These are phyloP conservation scores for Fusarium sambucinum DNA, from an alignment of 2,329 filamentous ascomycete species.

Conservation along the genomic window DNA sequence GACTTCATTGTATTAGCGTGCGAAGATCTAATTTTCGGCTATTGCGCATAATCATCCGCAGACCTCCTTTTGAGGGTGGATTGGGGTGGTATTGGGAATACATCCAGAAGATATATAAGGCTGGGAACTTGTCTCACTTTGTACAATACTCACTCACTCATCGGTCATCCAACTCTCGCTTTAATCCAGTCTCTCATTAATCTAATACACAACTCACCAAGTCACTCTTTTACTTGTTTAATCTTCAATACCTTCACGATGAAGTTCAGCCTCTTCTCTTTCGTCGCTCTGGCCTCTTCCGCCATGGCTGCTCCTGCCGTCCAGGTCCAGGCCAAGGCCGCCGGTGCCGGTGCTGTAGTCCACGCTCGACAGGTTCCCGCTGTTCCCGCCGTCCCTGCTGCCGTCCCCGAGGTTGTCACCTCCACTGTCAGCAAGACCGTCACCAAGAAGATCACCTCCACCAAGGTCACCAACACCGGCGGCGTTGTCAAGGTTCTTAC, in stretches of 20 bases:
- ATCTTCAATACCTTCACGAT: conserved; percentile 7
- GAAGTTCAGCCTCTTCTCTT: conserved; percentile 32
- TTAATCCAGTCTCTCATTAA: conserved; percentile 26
- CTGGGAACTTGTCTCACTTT: not conserved
- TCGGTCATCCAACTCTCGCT: conserved; percentile 4
- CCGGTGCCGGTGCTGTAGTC: not conserved
- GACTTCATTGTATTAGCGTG: not conserved
- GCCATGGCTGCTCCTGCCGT: conserved; percentile 19
- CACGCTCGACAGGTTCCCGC: not conserved
- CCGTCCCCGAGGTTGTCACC: conserved; percentile 60
- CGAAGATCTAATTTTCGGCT: conserved; percentile 25
- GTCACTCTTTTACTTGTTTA: conserved; percentile 26
- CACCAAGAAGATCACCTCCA: conserved; percentile 26
- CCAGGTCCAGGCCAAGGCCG: not conserved
- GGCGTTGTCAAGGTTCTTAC: conserved; percentile 29
- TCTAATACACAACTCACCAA: conserved; percentile 22
- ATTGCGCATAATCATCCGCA: not conserved
- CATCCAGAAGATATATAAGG: conserved; percentile 11
- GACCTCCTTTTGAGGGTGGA: conserved; percentile 12
- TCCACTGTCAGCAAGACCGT: conserved; percentile 29
- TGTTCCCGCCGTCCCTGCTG: not conserved
- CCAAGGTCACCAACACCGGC: conserved; percentile 15
- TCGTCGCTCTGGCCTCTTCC: conserved; percentile 18
- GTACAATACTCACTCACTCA: not conserved
- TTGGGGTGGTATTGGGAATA: not conserved